phyloP scores from a whole-genome alignment of 257 asterid genomes.

The Solanum medicagineum region DNA sequence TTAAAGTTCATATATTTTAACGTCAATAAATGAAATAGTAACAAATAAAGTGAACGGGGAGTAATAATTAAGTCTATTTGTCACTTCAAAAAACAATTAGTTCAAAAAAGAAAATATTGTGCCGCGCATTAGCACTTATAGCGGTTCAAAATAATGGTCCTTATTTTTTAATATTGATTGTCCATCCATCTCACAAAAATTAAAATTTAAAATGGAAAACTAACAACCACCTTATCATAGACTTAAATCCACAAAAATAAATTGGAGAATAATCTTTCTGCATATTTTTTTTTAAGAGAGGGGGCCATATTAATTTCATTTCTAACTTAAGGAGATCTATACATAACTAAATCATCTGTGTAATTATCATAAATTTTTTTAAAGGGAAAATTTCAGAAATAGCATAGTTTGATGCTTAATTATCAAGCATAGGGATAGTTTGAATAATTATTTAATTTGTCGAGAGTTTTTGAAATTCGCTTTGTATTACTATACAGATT shows the following conservation, averaged over 20 bases:
- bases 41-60: too few relatives aligned
- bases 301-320: background rate
- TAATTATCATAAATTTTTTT: background rate
- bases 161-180: background rate
- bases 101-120: background rate
- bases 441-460: too few relatives aligned
- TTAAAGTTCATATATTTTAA: too few relatives aligned
- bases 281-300: too few relatives aligned
- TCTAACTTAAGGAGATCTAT: background rate
- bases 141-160: background rate
- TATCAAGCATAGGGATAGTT: background rate
- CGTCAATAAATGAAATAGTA: too few relatives aligned
- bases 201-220: background rate
- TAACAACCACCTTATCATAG: background rate
- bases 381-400: too few relatives aligned
- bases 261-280: background rate
- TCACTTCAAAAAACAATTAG: background rate
- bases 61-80: background rate
- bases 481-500: background rate
- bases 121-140: background rate
- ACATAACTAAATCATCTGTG: background rate
- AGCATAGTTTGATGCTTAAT: background rate
- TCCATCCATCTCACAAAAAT: background rate
- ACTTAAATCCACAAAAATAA: background rate
- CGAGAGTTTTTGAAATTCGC: accelerated